Evolutionary conservation across 352 stramenopile species (phyloP).

Genomic region (Globisporangium barbulae): DNA sequence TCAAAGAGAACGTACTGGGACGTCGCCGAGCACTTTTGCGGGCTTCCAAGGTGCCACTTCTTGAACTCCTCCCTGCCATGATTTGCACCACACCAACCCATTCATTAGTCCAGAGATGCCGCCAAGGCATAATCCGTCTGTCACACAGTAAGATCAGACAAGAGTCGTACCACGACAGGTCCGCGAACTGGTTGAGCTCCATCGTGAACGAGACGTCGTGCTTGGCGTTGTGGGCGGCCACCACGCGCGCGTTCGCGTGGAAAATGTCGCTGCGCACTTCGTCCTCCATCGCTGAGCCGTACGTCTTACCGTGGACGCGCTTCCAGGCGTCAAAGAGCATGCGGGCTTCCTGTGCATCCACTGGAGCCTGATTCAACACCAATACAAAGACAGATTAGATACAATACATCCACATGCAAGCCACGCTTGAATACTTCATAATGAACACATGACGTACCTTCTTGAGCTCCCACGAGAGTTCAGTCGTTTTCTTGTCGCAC

Average conservation of each 20-base stretch:
- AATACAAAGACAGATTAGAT: not conserved
- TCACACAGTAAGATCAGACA: not conserved
- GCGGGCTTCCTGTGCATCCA: constrained; percentile 22
- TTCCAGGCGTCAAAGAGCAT: constrained; percentile 60
- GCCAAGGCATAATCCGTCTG: not conserved
- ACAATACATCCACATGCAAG: not conserved
- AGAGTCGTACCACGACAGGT: constrained; percentile 55
- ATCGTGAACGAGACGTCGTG: constrained; percentile 48
- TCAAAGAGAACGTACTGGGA: constrained; percentile 14
- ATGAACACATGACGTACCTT: constrained; percentile 9
- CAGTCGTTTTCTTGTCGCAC: constrained; percentile 40
- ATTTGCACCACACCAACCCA: not conserved
- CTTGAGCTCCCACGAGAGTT: constrained; percentile 35
- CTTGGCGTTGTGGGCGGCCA: constrained; percentile 62
- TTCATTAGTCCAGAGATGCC: not conserved
- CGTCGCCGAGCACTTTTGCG: constrained; percentile 75
- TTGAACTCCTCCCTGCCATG: constrained; percentile 64
- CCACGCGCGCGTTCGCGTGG: constrained; percentile 47
- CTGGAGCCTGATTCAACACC: constrained; percentile 18
- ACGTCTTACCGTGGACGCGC: constrained; percentile 36
- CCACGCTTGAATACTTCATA: not conserved
- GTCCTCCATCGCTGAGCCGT: constrained; percentile 46
- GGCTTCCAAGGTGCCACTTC: constrained; percentile 54
- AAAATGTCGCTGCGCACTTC: constrained; percentile 58
- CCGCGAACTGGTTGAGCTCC: constrained; percentile 77